phyloP scores from a whole-genome alignment of 2,329 filamentous ascomycete genomes.

The Pyrenophora seminiperda region DNA sequence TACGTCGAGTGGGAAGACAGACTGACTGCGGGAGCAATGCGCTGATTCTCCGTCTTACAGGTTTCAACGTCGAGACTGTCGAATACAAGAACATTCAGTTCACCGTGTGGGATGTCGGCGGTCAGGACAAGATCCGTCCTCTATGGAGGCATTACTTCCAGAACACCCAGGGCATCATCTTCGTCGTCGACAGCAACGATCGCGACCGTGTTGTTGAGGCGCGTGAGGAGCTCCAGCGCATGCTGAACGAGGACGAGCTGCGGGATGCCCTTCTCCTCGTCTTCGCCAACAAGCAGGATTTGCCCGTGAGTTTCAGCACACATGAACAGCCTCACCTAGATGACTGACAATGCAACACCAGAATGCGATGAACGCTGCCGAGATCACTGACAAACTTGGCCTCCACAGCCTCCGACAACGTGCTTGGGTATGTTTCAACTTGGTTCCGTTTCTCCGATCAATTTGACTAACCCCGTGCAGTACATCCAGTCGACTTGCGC shows the following conservation, averaged over 20 bases:
- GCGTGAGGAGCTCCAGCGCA: constrained; percentile 89
- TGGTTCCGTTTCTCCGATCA: not conserved
- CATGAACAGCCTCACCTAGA: not conserved
- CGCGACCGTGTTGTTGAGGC: constrained; percentile 91
- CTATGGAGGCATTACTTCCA: constrained; percentile 98
- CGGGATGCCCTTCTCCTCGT: constrained; percentile 92
- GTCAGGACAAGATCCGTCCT: constrained; percentile 97
- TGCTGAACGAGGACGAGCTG: constrained; percentile 98
- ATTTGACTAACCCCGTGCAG: constrained; percentile 51
- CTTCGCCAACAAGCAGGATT: constrained; percentile 99
- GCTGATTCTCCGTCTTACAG: constrained; percentile 43
- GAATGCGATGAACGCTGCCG: constrained; percentile 99
- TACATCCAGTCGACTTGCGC: constrained; percentile 99
- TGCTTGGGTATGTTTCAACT: constrained; percentile 80
- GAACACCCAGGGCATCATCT: constrained; percentile 96
- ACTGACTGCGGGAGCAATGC: constrained; percentile 7
- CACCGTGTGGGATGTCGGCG: constrained; percentile 98
- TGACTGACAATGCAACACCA: constrained; percentile 48
- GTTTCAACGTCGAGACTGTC: constrained; percentile 98
- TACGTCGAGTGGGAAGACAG: constrained; percentile 40
- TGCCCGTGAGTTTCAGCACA: constrained; percentile 65
- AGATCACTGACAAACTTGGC: constrained; percentile 99
- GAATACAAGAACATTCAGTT: constrained; percentile 99
- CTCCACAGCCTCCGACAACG: constrained; percentile 98
- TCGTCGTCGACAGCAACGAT: constrained; percentile 96